These are phyloP conservation scores for Penicillium salamii DNA, from an alignment of 495 filamentous ascomycete genomes.

Conservation along the genomic window DNA sequence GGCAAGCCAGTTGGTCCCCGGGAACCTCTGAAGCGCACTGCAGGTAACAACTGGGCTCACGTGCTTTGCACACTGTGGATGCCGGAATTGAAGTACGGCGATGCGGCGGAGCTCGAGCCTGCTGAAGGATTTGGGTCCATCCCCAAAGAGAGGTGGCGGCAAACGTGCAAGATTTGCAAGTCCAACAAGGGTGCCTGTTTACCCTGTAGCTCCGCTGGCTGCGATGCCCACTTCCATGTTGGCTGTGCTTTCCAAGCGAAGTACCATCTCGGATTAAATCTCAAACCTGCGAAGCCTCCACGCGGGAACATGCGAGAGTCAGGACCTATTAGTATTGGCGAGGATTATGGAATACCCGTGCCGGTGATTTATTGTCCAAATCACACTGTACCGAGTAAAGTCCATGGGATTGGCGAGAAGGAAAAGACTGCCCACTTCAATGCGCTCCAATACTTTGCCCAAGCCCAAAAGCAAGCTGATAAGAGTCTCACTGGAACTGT, in stretches of 20 bases:
- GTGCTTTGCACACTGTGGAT: slow-evolving; percentile 89
- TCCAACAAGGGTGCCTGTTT: slow-evolving; percentile 72
- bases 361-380: slow-evolving; percentile 89
- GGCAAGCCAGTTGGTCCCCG: slow-evolving; percentile 78
- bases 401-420: slow-evolving; percentile 76
- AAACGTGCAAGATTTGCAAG: slow-evolving; percentile 80
- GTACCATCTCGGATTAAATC: slow-evolving; percentile 83
- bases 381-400: slow-evolving; percentile 64
- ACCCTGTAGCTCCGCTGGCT: slow-evolving; percentile 65
- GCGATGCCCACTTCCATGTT: slow-evolving; percentile 78
- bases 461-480: slow-evolving; percentile 93
- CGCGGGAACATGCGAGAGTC: slow-evolving; percentile 71
- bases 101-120: slow-evolving; percentile 72
- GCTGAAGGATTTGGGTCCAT: slow-evolving; percentile 86
- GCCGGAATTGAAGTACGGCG: slow-evolving; percentile 86
- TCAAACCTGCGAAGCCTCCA: slow-evolving; percentile 85
- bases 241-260: slow-evolving; percentile 83
- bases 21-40: slow-evolving; percentile 87
- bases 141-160: slow-evolving; percentile 61
- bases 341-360: slow-evolving; percentile 71
- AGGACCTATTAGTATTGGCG: slow-evolving; percentile 70
- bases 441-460: slow-evolving; percentile 80
- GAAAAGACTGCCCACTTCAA: slow-evolving; percentile 58
- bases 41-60: slow-evolving; percentile 98
- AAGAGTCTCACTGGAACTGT: slow-evolving; percentile 84